Base-by-base conservation (phyloP, 768 basidiomycete genomes). In the Gyrodon lividus region DNA sequence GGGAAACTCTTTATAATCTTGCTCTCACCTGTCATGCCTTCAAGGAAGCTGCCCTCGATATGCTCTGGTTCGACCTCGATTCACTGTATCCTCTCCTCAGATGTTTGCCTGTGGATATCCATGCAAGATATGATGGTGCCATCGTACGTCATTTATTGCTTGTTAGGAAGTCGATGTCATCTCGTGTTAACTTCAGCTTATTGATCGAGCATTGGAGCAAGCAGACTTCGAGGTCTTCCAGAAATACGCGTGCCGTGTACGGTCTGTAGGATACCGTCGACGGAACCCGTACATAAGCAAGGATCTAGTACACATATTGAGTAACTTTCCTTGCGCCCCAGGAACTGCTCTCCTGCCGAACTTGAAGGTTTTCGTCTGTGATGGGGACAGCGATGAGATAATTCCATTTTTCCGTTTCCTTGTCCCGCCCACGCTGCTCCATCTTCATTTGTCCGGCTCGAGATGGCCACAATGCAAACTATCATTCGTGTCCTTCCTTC, bases 401-500 rank as follows among this genome's bases (percentile, higher is more conserved):
- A 41, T 46, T 14, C 28, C 54, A 1, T 46, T 34, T 31, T 35
- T 55, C 16, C 49, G 49, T 6, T 47, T 42, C 33, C 20, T 51
- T 7, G n/a, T 40, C 13, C 47, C 42, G 3, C 47, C 43, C 23
- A 37, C 48, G 16, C 48, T 54, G 5, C 6, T 24, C 22, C 31
- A 20, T 9, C 43, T 54, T 7, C 17, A 40, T 6, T 38, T 49
- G 13, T 5, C 37, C 5, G 47, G 47, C 6, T n/a, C 41, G 3
- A 6, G 6, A 10, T 54, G 53, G 43, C 43, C 47, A 16, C 23
- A 24, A 5, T 46, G 24, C 42, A 54, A 49, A 39, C 22, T 28
- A 10, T 22, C 43, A 20, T 45, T 50, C 35, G 19, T 49, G n/a
- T 49, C 53, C 6, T 54, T 50, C 26, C 53, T 54, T 37, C 19